These are phyloP conservation scores for Pythium vanterpoolii DNA, from an alignment of 352 stramenopile species.

Conservation along the genomic window DNA sequence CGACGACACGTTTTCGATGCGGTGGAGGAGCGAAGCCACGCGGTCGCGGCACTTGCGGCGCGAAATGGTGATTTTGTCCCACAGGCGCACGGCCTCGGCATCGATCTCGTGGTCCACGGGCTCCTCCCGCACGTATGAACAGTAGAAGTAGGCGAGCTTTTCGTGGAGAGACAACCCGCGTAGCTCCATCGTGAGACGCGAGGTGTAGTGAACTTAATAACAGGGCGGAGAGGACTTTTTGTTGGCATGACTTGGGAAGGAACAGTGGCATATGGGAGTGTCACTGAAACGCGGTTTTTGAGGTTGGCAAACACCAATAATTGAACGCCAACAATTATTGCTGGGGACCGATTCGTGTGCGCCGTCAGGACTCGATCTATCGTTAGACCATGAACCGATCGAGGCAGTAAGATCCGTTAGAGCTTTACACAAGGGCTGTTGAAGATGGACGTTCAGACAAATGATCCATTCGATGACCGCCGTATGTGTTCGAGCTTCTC, in stretches of 20 bases:
- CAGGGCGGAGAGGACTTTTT: not conserved
- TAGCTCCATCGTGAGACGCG: constrained; percentile 9
- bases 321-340: not conserved
- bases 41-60: constrained; percentile 61
- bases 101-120: constrained; percentile 44
- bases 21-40: constrained; percentile 53
- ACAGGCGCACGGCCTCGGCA: constrained; percentile 42
- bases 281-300: not conserved
- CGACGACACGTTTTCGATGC: constrained; percentile 64
- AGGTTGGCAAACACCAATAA: not conserved
- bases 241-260: too few species aligned
- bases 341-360: too few species aligned
- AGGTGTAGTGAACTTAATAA: not conserved
- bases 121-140: constrained; percentile 66
- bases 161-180: constrained; percentile 57
- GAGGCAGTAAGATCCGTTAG: too few species aligned
- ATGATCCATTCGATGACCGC: too few species aligned
- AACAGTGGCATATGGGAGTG: too few species aligned
- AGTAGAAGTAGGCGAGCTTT: constrained; percentile 75
- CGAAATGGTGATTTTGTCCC: constrained; percentile 58
- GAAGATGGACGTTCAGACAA: too few species aligned
- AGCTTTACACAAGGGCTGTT: too few species aligned
- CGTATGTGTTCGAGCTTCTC: too few species aligned
- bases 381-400: too few species aligned
- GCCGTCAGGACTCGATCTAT: not conserved